phyloP scores from a whole-genome alignment of 1,139 yeast species.

The Blastobotrys apis region DNA sequence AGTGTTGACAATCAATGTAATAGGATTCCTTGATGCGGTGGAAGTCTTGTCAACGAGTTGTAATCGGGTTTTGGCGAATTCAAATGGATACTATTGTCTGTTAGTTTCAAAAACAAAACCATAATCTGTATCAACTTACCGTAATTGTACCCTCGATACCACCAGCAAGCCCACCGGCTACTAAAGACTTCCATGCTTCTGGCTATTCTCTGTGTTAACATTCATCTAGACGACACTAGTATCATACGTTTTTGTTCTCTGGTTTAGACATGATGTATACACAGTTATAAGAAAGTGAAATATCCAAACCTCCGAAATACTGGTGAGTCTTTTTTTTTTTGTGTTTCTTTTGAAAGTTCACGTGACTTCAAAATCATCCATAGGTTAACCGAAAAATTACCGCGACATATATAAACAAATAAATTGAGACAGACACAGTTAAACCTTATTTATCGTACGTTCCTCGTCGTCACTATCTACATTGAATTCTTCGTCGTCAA shows the following conservation, averaged over 20 bases:
- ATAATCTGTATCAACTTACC: slow-evolving; percentile 8
- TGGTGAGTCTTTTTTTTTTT: not conserved
- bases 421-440: not conserved
- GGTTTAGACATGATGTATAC: slow-evolving; percentile 12
- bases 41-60: slow-evolving; percentile 74
- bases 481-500: slow-evolving; percentile 18
- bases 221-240: too few relatives aligned
- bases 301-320: too few relatives aligned
- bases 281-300: too few relatives aligned
- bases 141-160: slow-evolving; percentile 88
- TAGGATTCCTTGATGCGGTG: slow-evolving; percentile 71
- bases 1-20: slow-evolving; percentile 68
- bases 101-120: not conserved
- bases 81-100: slow-evolving; percentile 68
- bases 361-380: not conserved
- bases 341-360: not conserved
- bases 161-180: slow-evolving; percentile 95
- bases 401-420: too few relatives aligned
- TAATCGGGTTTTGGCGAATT: slow-evolving; percentile 89
- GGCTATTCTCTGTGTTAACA: too few relatives aligned
- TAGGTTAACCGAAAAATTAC: not conserved
- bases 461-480: slow-evolving; percentile 22
- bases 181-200: slow-evolving; percentile 60
- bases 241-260: slow-evolving; percentile 17
- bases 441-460: slow-evolving; percentile 1